Conservation (phyloP, 2,329 filamentous ascomycete genomes). For the Cladosporium sp. region DNA sequence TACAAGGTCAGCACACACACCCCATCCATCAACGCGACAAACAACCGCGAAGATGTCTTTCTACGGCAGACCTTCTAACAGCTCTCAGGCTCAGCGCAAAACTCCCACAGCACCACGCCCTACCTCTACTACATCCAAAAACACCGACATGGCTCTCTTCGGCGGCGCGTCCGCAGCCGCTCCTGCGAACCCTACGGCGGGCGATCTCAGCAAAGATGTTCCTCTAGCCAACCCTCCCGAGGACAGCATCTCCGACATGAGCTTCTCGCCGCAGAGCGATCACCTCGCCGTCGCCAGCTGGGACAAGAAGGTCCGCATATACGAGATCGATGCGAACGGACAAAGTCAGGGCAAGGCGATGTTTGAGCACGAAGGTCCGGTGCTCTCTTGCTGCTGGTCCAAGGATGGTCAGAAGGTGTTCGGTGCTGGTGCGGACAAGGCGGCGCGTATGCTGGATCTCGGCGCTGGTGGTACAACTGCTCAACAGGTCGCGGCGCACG, state of each 20-base stretch:
- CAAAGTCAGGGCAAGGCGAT: slow-evolving; percentile 80
- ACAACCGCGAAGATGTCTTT: slow-evolving; percentile 12
- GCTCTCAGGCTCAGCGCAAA: slow-evolving; percentile 9
- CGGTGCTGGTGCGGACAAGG: slow-evolving; percentile 87
- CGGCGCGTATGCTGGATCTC: slow-evolving; percentile 84
- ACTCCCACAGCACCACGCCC: background rate
- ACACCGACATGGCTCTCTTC: slow-evolving; percentile 63
- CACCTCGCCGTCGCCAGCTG: slow-evolving; percentile 89
- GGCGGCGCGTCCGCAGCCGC: slow-evolving; percentile 53
- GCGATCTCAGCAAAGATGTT: slow-evolving; percentile 89
- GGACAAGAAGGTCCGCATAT: slow-evolving; percentile 98
- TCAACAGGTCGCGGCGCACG: slow-evolving; percentile 78
- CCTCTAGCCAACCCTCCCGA: slow-evolving; percentile 74
- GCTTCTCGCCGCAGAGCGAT: slow-evolving; percentile 75
- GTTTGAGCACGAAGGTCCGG: slow-evolving; percentile 83
- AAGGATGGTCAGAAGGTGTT: slow-evolving; percentile 90
- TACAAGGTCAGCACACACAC: slow-evolving; percentile 5
- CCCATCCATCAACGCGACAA: slow-evolving; percentile 12
- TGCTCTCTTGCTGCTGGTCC: slow-evolving; percentile 83
- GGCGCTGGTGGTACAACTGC: slow-evolving; percentile 51
- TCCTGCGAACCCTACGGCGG: slow-evolving; percentile 68
- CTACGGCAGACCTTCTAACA: slow-evolving; percentile 8
- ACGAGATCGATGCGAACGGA: slow-evolving; percentile 78
- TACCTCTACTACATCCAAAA: background rate
- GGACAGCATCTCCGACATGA: slow-evolving; percentile 84